Percentiles rank a stretch among this genome's conserved stretches.
Evolutionary conservation across 805 yeast genomes (phyloP).

Genomic region (Blastobotrys robertii): DNA sequence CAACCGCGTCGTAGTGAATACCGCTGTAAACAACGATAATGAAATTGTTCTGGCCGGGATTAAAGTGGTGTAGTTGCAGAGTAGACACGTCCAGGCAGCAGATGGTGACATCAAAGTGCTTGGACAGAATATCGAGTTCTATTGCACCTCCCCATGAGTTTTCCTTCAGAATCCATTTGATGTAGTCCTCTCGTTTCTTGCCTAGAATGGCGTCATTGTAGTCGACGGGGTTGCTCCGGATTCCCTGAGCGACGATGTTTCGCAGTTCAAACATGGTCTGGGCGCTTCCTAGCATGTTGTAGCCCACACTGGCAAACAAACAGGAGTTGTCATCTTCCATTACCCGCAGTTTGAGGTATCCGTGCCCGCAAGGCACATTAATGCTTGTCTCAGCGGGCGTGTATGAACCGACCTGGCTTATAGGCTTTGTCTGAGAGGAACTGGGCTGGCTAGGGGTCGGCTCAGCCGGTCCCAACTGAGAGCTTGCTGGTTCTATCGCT

Average conservation of each 20-base stretch:
- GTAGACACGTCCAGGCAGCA: slow-evolving; percentile 58
- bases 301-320: slow-evolving; percentile 55
- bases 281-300: slow-evolving; percentile 36
- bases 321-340: slow-evolving; percentile 77
- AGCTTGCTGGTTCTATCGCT: slow-evolving; percentile 23
- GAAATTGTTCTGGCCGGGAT: slow-evolving; percentile 34
- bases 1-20: slow-evolving; percentile 61
- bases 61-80: slow-evolving; percentile 46
- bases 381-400: not conserved
- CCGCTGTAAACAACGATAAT: slow-evolving; percentile 57
- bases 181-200: slow-evolving; percentile 37
- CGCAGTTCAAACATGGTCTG: slow-evolving; percentile 43
- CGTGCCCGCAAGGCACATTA: slow-evolving; percentile 16
- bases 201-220: slow-evolving; percentile 55
- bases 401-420: slow-evolving; percentile 5
- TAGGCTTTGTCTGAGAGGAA: not conserved
- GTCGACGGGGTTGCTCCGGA: slow-evolving; percentile 33
- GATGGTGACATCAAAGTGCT: slow-evolving; percentile 41
- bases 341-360: slow-evolving; percentile 40
- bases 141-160: slow-evolving; percentile 82
- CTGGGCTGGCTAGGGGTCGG: not conserved
- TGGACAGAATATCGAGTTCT: slow-evolving; percentile 54
- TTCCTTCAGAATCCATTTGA: slow-evolving; percentile 48
- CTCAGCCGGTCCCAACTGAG: not conserved
- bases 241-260: slow-evolving; percentile 38